Conservation (phyloP, 768 basidiomycete species). For the Tylopilus vinaceipallidus region DNA sequence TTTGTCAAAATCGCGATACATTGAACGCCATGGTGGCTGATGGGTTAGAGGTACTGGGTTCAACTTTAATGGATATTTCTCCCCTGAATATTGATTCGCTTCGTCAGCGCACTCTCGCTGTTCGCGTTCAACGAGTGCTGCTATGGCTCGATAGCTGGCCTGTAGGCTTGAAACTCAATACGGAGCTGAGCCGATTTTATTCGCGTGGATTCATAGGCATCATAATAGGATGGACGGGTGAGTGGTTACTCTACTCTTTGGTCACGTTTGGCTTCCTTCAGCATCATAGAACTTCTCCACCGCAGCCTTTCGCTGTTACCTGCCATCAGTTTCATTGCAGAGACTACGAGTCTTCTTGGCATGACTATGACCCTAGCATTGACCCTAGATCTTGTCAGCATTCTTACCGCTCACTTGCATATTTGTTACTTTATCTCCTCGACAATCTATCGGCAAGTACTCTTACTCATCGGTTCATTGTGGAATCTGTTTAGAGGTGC, state of each 20-base stretch:
- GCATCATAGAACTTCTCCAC: constrained; percentile 19
- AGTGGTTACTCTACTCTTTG: constrained; percentile 26
- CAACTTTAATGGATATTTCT: neutral
- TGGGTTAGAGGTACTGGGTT: constrained; percentile 40
- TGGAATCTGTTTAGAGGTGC: constrained; percentile 91
- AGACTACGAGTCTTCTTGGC: constrained; percentile 40
- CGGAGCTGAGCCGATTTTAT: constrained; percentile 86
- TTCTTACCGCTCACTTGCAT: constrained; percentile 72
- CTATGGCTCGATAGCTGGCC: constrained; percentile 95
- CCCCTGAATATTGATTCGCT: neutral
- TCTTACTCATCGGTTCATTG: constrained; percentile 58
- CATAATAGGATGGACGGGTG: constrained; percentile 72
- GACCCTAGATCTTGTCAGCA: constrained; percentile 58
- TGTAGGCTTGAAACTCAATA: constrained; percentile 92
- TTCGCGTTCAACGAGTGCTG: constrained; percentile 50
- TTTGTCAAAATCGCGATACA: constrained; percentile 59
- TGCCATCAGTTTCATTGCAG: constrained; percentile 31
- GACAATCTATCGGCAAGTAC: constrained; percentile 57
- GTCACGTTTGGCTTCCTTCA: constrained; percentile 8
- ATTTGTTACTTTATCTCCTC: constrained; percentile 65
- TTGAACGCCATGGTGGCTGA: constrained; percentile 42
- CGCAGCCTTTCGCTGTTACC: constrained; percentile 21
- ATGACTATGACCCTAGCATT: constrained; percentile 68
- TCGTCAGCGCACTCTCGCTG: constrained; percentile 23
- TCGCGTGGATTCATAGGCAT: constrained; percentile 67